A percentile compares a stretch with the other conserved stretches of the same genome.
Evolutionary conservation across 2,329 filamentous ascomycete species (phyloP).

Genomic region (Dothideomycetes sp.): DNA sequence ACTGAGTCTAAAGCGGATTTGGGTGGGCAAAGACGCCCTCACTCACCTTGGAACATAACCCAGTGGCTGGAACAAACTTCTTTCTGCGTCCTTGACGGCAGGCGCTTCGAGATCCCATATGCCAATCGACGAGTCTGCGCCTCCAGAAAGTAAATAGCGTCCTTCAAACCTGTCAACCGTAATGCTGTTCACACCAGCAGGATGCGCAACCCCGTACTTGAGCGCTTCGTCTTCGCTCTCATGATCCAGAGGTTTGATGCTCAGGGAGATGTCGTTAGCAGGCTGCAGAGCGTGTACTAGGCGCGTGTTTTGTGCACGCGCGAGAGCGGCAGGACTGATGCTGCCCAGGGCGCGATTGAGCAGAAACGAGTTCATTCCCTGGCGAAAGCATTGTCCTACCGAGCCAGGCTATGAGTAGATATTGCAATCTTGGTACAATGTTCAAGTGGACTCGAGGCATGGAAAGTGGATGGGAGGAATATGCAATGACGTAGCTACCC

Average conservation of each 20-base stretch:
- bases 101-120: slow-evolving; percentile 75
- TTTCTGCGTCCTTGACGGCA: slow-evolving; percentile 21
- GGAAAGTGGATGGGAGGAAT: not conserved
- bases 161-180: slow-evolving; percentile 77
- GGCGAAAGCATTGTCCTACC: not conserved
- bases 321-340: slow-evolving; percentile 54
- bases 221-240: slow-evolving; percentile 14
- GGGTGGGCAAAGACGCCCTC: slow-evolving; percentile 15
- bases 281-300: slow-evolving; percentile 62
- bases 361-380: slow-evolving; percentile 63
- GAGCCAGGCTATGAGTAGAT: too few species aligned
- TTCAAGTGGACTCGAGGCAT: not conserved
- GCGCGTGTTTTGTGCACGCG: slow-evolving; percentile 54
- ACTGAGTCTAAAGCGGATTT: slow-evolving; percentile 13
- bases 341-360: slow-evolving; percentile 67
- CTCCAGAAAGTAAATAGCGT: slow-evolving; percentile 72
- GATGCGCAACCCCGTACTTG: slow-evolving; percentile 51
- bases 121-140: slow-evolving; percentile 73
- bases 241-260: slow-evolving; percentile 46
- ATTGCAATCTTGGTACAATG: too few species aligned
- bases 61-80: slow-evolving; percentile 33
- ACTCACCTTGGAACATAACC: slow-evolving; percentile 35
- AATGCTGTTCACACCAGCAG: slow-evolving; percentile 68
- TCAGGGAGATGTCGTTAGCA: slow-evolving; percentile 59
- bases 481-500: too few species aligned